A percentile compares a stretch with the other conserved stretches of the same genome.
Evolutionary conservation across 2,329 filamentous ascomycete genomes (phyloP).

Genomic region (Uncinocarpus reesii): DNA sequence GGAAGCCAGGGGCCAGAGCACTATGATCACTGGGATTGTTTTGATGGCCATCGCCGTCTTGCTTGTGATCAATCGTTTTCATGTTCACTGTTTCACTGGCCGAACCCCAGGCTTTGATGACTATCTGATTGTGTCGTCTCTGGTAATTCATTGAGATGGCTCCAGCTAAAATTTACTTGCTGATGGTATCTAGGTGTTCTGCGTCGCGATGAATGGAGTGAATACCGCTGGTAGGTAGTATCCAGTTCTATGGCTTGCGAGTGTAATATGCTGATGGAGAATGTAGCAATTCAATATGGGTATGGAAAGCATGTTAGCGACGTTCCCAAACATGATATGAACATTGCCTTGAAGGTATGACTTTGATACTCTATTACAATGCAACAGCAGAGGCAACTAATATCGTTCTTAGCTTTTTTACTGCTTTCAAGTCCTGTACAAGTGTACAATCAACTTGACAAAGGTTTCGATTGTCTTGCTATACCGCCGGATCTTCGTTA

Average conservation of each 20-base stretch:
- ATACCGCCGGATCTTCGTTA: constrained; percentile 46
- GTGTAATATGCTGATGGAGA: background rate
- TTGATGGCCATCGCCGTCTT: constrained; percentile 19
- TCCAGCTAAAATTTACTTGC: background rate
- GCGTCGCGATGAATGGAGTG: constrained; percentile 21
- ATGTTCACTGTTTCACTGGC: constrained; percentile 20
- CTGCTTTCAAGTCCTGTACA: constrained; percentile 45
- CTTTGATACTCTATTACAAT: background rate
- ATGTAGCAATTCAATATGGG: constrained; percentile 23
- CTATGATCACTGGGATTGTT: constrained; percentile 21
- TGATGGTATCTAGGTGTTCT: constrained; percentile 18
- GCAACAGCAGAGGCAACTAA: background rate
- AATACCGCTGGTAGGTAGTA: constrained; percentile 21
- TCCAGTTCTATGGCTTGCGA: no score
- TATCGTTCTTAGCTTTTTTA: constrained; percentile 38
- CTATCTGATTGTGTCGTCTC: constrained; percentile 21
- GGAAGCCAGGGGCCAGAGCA: constrained; percentile 17
- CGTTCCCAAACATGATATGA: constrained; percentile 19
- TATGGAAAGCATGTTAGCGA: constrained; percentile 21
- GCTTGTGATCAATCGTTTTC: constrained; percentile 22
- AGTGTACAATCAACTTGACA: constrained; percentile 44
- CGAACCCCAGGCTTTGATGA: constrained; percentile 23
- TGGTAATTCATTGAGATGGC: constrained; percentile 18
- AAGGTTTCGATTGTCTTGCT: constrained; percentile 46
- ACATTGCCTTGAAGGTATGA: constrained; percentile 22